phyloP scores from a whole-genome alignment of 805 yeast species.

The Saccharomycopsis fibuligera region DNA sequence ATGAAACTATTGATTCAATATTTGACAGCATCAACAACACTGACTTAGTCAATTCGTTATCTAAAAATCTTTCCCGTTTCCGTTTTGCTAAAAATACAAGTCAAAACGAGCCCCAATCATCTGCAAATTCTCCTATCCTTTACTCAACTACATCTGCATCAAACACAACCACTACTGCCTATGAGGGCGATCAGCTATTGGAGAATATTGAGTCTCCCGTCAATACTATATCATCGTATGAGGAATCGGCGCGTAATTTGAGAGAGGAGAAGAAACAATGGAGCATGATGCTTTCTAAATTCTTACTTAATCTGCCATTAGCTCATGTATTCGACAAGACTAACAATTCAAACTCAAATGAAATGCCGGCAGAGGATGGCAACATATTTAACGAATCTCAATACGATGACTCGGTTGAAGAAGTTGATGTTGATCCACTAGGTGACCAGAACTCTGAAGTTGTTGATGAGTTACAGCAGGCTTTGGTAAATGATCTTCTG shows the following conservation, averaged over 20 bases:
- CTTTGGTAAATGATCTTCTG: slow-evolving; percentile 4
- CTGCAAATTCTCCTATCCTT: no score
- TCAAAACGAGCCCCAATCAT: neutral
- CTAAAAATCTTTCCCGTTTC: slow-evolving; percentile 5
- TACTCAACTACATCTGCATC: neutral
- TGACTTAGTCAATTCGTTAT: neutral
- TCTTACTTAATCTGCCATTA: no score
- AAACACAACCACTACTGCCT: neutral
- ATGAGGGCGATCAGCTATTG: no score
- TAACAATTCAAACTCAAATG: no score
- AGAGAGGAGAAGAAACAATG: slow-evolving; percentile 14
- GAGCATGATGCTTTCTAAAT: slow-evolving; percentile 6
- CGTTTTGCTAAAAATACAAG: neutral
- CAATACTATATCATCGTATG: neutral
- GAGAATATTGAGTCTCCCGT: no score
- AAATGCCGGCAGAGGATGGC: no score
- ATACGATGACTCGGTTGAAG: no score
- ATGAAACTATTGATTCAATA: neutral
- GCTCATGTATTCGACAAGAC: no score
- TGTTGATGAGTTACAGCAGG: slow-evolving; percentile 9
- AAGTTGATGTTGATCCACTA: no score
- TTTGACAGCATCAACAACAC: neutral
- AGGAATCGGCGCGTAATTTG: slow-evolving; percentile 1
- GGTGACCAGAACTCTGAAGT: no score
- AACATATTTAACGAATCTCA: no score